Conservation (phyloP, 345 rosid genomes). For the Streptanthus diversifolius region DNA sequence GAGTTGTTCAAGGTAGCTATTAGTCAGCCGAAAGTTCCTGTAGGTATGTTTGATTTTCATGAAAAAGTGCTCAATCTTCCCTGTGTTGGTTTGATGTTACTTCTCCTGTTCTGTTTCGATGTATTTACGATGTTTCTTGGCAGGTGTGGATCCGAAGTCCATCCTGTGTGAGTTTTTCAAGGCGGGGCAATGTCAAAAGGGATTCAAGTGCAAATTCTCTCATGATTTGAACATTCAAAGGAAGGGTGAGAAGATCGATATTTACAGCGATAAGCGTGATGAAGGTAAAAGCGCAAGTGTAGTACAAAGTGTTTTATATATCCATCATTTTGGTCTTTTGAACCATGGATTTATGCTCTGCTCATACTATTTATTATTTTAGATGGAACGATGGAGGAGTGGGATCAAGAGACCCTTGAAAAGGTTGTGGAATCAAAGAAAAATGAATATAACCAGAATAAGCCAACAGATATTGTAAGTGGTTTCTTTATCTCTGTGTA, state of each 20-base stretch:
- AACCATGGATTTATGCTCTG: constrained; percentile 11
- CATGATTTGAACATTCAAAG: constrained; percentile 92
- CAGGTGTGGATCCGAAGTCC: constrained; percentile 97
- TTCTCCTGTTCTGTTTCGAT: not conserved
- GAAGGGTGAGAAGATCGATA: constrained; percentile 92
- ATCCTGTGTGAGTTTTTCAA: constrained; percentile 84
- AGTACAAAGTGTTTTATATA: not conserved
- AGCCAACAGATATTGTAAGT: constrained; percentile 88
- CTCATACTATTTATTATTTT: not conserved
- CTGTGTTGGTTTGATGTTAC: not conserved
- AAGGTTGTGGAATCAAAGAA: constrained; percentile 85
- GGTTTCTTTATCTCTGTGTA: not conserved
- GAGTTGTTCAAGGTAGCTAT: constrained; percentile 90
- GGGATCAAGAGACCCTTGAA: constrained; percentile 95
- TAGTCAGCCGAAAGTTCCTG: constrained; percentile 94
- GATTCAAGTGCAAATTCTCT: constrained; percentile 92
- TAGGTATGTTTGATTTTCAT: constrained; percentile 40
- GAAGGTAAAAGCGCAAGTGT: constrained; percentile 42
- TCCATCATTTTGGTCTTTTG: not conserved
- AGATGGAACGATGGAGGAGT: constrained; percentile 82
- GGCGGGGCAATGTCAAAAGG: constrained; percentile 85
- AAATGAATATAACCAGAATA: constrained; percentile 77
- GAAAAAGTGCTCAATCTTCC: not conserved
- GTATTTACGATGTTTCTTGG: constrained; percentile 7
- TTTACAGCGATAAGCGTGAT: constrained; percentile 88